Percentiles rank a stretch among this genome's conserved stretches.
phyloP scores from a whole-genome alignment of 1,139 yeast species.

The Blastobotrys persicus region DNA sequence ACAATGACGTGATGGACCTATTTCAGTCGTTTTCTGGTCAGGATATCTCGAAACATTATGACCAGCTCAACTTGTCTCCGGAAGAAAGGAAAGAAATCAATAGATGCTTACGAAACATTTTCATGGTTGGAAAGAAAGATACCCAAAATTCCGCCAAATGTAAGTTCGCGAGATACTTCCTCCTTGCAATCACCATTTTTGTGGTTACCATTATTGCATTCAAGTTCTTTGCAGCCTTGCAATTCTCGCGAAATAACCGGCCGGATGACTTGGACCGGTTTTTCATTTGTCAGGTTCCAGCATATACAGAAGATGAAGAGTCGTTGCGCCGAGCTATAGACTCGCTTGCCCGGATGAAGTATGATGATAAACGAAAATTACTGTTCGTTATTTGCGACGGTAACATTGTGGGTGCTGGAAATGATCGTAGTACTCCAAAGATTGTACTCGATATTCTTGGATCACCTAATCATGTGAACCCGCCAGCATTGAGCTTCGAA shows the following conservation, averaged over 20 bases:
- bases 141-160: conserved; percentile 41
- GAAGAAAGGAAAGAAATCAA: conserved; percentile 30
- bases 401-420: conserved; percentile 46
- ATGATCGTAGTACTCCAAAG: conserved; percentile 44
- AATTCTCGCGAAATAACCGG: conserved; percentile 35
- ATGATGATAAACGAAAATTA: conserved; percentile 44
- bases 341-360: conserved; percentile 41
- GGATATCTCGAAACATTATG: conserved; percentile 36
- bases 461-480: conserved; percentile 39
- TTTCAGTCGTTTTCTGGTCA: conserved; percentile 39
- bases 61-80: conserved; percentile 29
- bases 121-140: conserved; percentile 43
- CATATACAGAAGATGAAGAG: conserved; percentile 45
- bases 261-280: conserved; percentile 43
- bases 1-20: conserved; percentile 31
- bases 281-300: conserved; percentile 45
- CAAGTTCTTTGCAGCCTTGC: conserved; percentile 43
- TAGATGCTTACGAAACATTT: conserved; percentile 40
- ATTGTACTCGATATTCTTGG: conserved; percentile 45
- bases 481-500: conserved; percentile 41
- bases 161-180: conserved; percentile 42
- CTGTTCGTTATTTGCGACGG: conserved; percentile 44
- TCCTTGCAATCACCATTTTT: conserved; percentile 41
- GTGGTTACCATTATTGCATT: conserved; percentile 39
- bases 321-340: conserved; percentile 44